Conservation (phyloP, 441 rosid species). For the Metrosideros polymorpha region DNA sequence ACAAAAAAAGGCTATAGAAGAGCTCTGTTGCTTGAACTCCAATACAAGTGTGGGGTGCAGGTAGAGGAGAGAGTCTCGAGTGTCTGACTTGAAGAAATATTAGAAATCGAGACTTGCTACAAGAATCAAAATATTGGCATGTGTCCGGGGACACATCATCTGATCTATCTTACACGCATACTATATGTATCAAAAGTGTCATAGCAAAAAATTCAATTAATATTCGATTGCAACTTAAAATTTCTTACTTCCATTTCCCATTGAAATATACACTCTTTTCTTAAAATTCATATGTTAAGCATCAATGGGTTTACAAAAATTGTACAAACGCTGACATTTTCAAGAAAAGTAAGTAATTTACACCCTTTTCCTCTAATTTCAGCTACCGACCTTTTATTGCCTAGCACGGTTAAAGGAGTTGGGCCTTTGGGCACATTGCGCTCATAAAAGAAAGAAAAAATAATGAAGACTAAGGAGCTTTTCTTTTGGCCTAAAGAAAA, state of each 20-base stretch:
- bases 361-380: not conserved
- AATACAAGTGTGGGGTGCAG: not conserved
- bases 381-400: not conserved
- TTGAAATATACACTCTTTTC: not conserved
- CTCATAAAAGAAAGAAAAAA: not conserved
- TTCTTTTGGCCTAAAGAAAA: not conserved
- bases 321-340: not conserved
- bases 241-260: not conserved
- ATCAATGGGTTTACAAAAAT: not conserved
- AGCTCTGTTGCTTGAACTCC: not conserved
- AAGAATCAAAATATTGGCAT: not conserved
- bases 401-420: not conserved
- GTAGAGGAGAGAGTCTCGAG: not conserved
- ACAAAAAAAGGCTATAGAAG: not conserved
- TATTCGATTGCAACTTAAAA: not conserved
- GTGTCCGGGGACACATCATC: not conserved
- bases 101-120: not conserved
- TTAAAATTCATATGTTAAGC: not conserved
- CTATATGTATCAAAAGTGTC: not conserved
- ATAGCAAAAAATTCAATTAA: not conserved
- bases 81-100: not conserved
- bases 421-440: not conserved
- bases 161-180: not conserved
- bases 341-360: not conserved
- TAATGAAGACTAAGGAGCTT: not conserved